Conservation (phyloP, 371 early-diverging fungal genomes). For the Nematocida sp. region DNA sequence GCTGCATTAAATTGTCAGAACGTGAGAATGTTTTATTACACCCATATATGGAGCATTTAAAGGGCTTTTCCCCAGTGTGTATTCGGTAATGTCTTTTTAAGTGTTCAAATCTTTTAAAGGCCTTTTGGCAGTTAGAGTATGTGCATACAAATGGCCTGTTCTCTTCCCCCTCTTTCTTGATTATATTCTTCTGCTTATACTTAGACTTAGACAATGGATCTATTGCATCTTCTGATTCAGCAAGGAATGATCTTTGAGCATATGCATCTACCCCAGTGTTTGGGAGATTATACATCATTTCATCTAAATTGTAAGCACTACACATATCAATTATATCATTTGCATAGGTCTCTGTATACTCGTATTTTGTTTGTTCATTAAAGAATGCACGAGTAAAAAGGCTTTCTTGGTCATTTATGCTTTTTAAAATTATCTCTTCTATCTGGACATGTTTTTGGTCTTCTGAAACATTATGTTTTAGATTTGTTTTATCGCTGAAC, state of each 20-base stretch:
- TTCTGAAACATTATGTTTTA: slow-evolving; percentile 38
- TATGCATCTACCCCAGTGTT: slow-evolving; percentile 9
- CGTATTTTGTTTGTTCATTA: background rate
- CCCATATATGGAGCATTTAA: slow-evolving; percentile 73
- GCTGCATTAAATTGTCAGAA: slow-evolving; percentile 78
- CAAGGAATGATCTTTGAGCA: background rate
- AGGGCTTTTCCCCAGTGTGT: slow-evolving; percentile 82
- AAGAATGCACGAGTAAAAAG: slow-evolving; percentile 47
- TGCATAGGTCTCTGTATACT: slow-evolving; percentile 28
- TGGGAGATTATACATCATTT: slow-evolving; percentile 26
- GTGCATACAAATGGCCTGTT: slow-evolving; percentile 70
- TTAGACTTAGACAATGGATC: background rate
- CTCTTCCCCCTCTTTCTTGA: slow-evolving; percentile 45
- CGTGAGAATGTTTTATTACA: slow-evolving; percentile 79
- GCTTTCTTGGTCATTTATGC: slow-evolving; percentile 57
- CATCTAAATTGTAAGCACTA: slow-evolving; percentile 28
- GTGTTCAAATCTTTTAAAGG: slow-evolving; percentile 79
- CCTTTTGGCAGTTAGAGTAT: slow-evolving; percentile 74
- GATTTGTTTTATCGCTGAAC: slow-evolving; percentile 10
- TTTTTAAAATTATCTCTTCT: slow-evolving; percentile 57
- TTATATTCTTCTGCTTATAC: slow-evolving; percentile 42
- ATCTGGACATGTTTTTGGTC: slow-evolving; percentile 13
- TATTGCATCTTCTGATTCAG: too few relatives aligned
- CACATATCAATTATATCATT: slow-evolving; percentile 59
- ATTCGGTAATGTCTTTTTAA: slow-evolving; percentile 79